Conservation (phyloP, 257 asterid species). For the Fraxinus excelsior region DNA sequence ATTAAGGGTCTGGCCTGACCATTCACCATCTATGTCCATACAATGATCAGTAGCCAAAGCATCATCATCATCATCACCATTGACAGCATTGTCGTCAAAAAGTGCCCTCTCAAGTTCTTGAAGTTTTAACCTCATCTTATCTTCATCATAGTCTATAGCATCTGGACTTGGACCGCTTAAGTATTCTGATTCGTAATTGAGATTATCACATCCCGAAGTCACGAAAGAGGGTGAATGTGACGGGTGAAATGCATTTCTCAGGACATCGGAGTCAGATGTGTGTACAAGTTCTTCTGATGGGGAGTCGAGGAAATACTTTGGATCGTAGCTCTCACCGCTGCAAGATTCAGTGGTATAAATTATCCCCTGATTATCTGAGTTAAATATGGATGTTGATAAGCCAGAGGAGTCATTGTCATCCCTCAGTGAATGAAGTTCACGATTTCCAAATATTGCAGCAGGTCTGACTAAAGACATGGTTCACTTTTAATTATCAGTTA, state of each 20-base stretch:
- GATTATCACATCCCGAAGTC: neutral
- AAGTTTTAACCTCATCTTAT: constrained; percentile 62
- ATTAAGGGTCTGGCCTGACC: constrained; percentile 34
- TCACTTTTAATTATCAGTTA: constrained; percentile 8
- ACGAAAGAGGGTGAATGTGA: constrained; percentile 12
- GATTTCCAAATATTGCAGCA: constrained; percentile 47
- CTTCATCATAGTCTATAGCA: constrained; percentile 49
- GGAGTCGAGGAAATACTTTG: constrained; percentile 55
- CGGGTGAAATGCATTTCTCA: constrained; percentile 38
- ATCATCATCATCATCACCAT: constrained; percentile 43
- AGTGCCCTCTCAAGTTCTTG: constrained; percentile 90
- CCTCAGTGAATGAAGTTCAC: constrained; percentile 48
- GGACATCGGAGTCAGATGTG: constrained; percentile 34
- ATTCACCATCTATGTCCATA: constrained; percentile 56
- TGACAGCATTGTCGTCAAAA: constrained; percentile 27
- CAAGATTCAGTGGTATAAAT: constrained; percentile 52
- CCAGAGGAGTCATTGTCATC: constrained; percentile 42
- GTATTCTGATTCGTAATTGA: neutral
- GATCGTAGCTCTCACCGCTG: constrained; percentile 56
- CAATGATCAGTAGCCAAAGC: constrained; percentile 19
- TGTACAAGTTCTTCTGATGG: constrained; percentile 54
- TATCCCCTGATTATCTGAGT: constrained; percentile 43
- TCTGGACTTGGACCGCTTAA: neutral
- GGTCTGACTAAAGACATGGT: constrained; percentile 72
- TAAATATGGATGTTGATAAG: constrained; percentile 39